phyloP scores from a whole-genome alignment of 2,329 filamentous ascomycete species.

The Shiraia sp. region DNA sequence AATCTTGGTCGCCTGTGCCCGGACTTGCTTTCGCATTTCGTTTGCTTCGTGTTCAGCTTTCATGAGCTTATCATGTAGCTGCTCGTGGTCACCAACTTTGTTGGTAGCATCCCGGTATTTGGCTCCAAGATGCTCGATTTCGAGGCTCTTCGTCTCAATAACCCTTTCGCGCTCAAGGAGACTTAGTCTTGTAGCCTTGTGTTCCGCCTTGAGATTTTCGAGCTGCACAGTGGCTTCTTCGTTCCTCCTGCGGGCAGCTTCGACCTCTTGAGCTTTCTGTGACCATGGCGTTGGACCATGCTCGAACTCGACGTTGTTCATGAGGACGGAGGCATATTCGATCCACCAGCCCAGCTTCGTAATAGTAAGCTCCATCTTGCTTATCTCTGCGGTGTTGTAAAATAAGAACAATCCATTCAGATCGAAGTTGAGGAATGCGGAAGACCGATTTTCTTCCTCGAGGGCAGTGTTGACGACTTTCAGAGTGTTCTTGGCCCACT shows the following conservation, averaged over 20 bases:
- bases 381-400: slow-evolving; percentile 9
- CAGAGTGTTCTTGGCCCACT: slow-evolving; percentile 8
- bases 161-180: slow-evolving; percentile 80
- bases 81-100: slow-evolving; percentile 27
- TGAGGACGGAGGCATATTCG: slow-evolving; percentile 56
- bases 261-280: slow-evolving; percentile 77
- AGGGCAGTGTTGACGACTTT: slow-evolving; percentile 7
- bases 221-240: slow-evolving; percentile 86
- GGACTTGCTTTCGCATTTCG: slow-evolving; percentile 19
- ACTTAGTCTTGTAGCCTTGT: slow-evolving; percentile 70
- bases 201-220: slow-evolving; percentile 75
- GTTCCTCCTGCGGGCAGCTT: slow-evolving; percentile 77
- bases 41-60: slow-evolving; percentile 1
- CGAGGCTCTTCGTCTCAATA: slow-evolving; percentile 62
- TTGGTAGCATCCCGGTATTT: slow-evolving; percentile 33
- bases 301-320: slow-evolving; percentile 63
- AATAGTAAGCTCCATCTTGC: slow-evolving; percentile 8
- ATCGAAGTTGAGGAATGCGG: slow-evolving; percentile 3
- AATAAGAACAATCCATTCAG: slow-evolving; percentile 6
- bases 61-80: slow-evolving; percentile 25
- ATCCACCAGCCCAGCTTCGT: slow-evolving; percentile 63
- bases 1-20: slow-evolving; percentile 22
- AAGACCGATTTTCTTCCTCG: slow-evolving; percentile 5
- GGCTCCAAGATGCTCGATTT: slow-evolving; percentile 89
- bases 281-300: slow-evolving; percentile 78